Base-by-base conservation (phyloP, 192 early-diverging fungal species). In the Coemansia sp. region DNA sequence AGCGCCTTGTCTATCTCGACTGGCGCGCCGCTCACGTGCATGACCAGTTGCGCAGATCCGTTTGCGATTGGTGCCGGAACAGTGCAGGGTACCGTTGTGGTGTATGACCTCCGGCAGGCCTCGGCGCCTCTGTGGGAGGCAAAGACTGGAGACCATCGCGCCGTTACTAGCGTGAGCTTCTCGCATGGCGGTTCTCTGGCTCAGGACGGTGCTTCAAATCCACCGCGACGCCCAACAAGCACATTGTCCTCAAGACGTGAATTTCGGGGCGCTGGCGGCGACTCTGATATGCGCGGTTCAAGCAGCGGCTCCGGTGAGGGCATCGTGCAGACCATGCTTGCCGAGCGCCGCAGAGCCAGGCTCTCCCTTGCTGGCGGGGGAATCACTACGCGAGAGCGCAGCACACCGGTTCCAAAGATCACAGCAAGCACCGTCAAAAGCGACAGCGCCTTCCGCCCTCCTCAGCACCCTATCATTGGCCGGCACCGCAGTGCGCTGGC, bases 401-500 rank as follows among this genome's bases (percentile, higher is more conserved):
- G 28, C 27, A 23, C 25, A 25, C 33, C 58, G 17, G 17, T 25
- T 7, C 38, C 36, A 9, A 37, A 44, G 10, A 2, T 6, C 14
- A 22, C 28, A 33, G 18, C 33, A 27, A 26, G 18, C 33, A 41
- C 33, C 23, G 11, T 13, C 50, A n/a, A 13, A 1, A 22, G 36
- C n/a, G 25, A 18, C 23, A 25, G 36, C n/a, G 15, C 35, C 20
- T 15, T 29, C 18, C 61, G 60, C 5, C 68, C 68, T 15, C 68
- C 68, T 11, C 60, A 64, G 37, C 68, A 72, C 15, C 68, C 68
- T 15, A 64, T 40, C 42, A 72, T 72, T 24, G 32, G 45, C 38
- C 39, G 58, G 9, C 56, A 60, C 40, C 67, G 67, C 14, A n/a
- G 53, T 2, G 44, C 68, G 23, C 26, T 62, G 13, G 63, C 19